Conservation (phyloP, 164 flowering plant species). For the Annona squamosa region DNA sequence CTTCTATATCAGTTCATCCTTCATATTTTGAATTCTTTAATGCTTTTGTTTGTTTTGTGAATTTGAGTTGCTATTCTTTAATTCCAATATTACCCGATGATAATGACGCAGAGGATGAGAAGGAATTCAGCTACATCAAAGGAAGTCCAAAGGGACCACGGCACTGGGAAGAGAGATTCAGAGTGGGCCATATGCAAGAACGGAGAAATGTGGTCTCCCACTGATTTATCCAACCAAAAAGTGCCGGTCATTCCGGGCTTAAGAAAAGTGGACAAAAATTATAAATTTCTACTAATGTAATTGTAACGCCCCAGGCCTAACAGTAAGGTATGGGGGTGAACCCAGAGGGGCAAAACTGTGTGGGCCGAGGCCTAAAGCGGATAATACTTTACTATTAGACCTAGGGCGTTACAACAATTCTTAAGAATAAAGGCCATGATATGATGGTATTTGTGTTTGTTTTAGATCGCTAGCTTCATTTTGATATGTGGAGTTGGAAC, state of each 20-base stretch:
- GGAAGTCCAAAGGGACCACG: constrained; percentile 36
- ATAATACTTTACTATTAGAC: too few species aligned
- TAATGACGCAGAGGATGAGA: constrained; percentile 41
- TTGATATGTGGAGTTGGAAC: too few species aligned
- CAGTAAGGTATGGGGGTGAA: too few species aligned
- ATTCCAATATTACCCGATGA: neutral
- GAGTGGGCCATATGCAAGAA: constrained; percentile 46
- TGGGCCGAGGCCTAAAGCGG: too few species aligned
- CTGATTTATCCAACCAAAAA: constrained; percentile 33
- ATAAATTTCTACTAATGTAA: constrained; percentile 26
- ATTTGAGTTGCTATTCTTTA: neutral
- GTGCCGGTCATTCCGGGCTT: constrained; percentile 27
- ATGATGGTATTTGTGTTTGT: constrained; percentile 30
- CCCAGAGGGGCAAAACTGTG: too few species aligned
- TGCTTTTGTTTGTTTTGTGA: neutral
- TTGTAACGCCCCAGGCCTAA: too few species aligned
- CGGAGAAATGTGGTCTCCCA: constrained; percentile 62
- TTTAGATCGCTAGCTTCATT: neutral
- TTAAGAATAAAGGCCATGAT: constrained; percentile 49
- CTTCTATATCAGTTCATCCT: neutral
- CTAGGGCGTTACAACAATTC: constrained; percentile 3
- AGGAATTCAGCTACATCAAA: constrained; percentile 32
- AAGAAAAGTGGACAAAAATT: constrained; percentile 26
- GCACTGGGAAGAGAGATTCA: constrained; percentile 37
- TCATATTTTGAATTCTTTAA: neutral